These are phyloP conservation scores for Petunia secreta DNA, from an alignment of 257 asterid genomes.

Conservation along the genomic window DNA sequence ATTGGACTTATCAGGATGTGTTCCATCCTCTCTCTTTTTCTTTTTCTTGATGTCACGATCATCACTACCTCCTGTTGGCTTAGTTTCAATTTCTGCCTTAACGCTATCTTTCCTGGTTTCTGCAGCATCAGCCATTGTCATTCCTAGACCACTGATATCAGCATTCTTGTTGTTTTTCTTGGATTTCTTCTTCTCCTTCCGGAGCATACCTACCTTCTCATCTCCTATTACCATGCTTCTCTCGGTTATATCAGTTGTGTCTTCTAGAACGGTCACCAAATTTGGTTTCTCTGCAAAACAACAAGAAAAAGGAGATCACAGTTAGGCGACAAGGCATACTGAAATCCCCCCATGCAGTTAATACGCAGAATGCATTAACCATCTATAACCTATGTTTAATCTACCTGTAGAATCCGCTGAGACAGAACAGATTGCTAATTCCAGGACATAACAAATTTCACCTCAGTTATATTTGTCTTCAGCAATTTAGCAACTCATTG, in stretches of 20 bases:
- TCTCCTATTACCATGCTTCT: constrained; percentile 18
- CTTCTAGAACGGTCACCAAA: not conserved
- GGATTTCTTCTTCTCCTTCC: constrained; percentile 18
- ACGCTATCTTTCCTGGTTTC: not conserved
- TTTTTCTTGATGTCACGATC: not conserved
- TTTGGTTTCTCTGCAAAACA: constrained; percentile 14
- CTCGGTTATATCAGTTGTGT: not conserved
- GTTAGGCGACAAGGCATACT: not conserved
- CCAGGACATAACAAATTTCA: not conserved
- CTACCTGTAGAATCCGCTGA: no score
- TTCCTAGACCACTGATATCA: constrained; percentile 4
- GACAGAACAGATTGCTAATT: not conserved
- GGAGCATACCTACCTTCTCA: constrained; percentile 8
- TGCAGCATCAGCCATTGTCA: not conserved
- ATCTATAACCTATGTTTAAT: no score
- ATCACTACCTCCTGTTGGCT: not conserved
- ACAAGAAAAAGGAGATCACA: not conserved
- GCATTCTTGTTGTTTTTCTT: constrained; percentile 14
- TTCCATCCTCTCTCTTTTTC: constrained; percentile 10
- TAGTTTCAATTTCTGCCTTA: not conserved
- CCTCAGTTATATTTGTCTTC: not conserved
- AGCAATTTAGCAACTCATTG: not conserved
- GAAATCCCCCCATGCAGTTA: not conserved
- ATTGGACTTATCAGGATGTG: not conserved
- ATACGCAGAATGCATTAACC: not conserved